Conservation (phyloP, 169 alveolate genomes). For the Plasmodium coatneyi region DNA sequence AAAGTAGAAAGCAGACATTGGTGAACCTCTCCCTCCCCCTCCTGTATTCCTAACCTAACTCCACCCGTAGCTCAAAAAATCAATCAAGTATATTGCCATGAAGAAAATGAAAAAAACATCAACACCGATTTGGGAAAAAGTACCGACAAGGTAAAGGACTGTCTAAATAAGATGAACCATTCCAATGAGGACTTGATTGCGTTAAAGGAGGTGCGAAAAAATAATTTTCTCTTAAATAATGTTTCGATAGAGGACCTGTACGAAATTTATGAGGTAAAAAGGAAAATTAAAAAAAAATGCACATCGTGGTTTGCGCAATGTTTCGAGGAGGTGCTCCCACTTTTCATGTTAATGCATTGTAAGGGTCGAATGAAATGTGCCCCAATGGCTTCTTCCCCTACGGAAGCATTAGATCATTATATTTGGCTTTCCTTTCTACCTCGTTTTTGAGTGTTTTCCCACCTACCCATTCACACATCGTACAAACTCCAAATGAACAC, state of each 20-base stretch:
- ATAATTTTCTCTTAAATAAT: conserved; percentile 33
- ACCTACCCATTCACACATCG: neutral
- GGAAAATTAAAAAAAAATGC: conserved; percentile 15
- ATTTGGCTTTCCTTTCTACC: neutral
- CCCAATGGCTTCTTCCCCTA: neutral
- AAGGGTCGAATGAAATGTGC: neutral
- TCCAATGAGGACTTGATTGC: conserved; percentile 20
- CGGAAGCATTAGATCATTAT: neutral
- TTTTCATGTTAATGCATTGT: neutral
- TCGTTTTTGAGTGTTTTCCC: neutral
- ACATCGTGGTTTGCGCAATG: neutral
- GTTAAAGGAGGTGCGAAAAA: conserved; percentile 42
- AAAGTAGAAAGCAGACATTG: neutral
- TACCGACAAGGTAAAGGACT: conserved; percentile 22
- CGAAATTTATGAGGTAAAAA: conserved; percentile 67
- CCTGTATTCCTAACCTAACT: neutral
- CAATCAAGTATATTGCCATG: conserved; percentile 49
- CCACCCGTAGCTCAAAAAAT: conserved; percentile 38
- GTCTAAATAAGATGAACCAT: conserved; percentile 14
- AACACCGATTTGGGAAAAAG: conserved; percentile 34
- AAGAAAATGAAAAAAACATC: conserved; percentile 43
- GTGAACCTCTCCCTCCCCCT: neutral
- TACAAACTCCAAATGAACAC: neutral
- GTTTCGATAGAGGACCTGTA: conserved; percentile 52
- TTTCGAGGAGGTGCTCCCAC: neutral